Percentiles rank a stretch among this genome's conserved stretches.
Conservation (phyloP, 2,329 filamentous ascomycete species). For the Pestalotiopsis sp. region DNA sequence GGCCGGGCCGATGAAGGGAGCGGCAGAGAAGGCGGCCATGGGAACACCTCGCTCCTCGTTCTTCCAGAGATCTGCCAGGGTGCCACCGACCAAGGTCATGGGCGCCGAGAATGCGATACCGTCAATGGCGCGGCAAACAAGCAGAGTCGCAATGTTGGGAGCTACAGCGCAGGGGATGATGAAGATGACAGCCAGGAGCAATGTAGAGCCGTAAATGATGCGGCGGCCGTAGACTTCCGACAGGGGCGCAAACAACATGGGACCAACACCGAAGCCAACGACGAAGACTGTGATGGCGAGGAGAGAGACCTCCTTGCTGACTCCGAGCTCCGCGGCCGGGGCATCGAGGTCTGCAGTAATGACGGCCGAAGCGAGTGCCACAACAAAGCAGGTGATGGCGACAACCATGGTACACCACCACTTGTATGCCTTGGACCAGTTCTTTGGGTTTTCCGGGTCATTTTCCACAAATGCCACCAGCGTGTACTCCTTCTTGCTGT, state of each 20-base stretch:
- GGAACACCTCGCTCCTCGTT: conserved; percentile 84
- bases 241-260: conserved; percentile 78
- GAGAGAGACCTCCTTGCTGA: conserved; percentile 73
- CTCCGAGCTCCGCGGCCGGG: conserved; percentile 64
- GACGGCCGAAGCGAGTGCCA: conserved; percentile 72
- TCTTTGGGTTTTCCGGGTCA: conserved; percentile 82
- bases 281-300: conserved; percentile 78
- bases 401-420: conserved; percentile 89
- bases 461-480: conserved; percentile 68
- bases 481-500: conserved; percentile 36
- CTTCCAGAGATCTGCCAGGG: conserved; percentile 80
- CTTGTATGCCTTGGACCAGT: conserved; percentile 78
- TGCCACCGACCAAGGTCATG: conserved; percentile 85
- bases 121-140: conserved; percentile 77
- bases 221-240: conserved; percentile 75
- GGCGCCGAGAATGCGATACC: conserved; percentile 85
- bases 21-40: conserved; percentile 84
- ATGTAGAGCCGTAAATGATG: conserved; percentile 71
- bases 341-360: conserved; percentile 76
- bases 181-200: conserved; percentile 74
- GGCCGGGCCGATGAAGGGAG: conserved; percentile 81
- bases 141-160: conserved; percentile 74
- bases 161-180: conserved; percentile 79
- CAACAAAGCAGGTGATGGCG: conserved; percentile 74
- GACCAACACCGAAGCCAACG: conserved; percentile 80